Evolutionary conservation across 2,329 filamentous ascomycete genomes (phyloP).

Genomic region (Phoma sp.): DNA sequence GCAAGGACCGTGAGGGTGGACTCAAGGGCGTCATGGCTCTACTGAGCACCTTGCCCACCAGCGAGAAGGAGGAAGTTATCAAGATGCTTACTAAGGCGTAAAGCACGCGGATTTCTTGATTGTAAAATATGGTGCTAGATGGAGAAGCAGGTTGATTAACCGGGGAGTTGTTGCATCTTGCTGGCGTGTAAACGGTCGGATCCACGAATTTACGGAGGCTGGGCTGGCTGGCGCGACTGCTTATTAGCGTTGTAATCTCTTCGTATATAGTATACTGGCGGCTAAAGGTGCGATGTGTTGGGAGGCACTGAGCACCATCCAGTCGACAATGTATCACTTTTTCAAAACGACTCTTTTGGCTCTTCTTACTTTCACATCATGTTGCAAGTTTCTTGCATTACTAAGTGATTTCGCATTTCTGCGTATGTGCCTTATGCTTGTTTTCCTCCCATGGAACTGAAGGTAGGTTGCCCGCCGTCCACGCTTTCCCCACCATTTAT

Average conservation of each 20-base stretch:
- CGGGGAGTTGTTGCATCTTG: conserved; percentile 6
- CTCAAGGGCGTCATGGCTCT: conserved; percentile 88
- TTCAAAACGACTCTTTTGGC: neutral
- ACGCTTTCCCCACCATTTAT: too few species aligned
- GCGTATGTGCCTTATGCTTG: neutral
- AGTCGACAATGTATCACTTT: conserved; percentile 5
- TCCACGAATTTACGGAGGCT: neutral
- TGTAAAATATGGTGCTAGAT: conserved; percentile 8
- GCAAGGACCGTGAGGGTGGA: conserved; percentile 69
- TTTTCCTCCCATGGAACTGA: too few species aligned
- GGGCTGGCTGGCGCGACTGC: conserved; percentile 4
- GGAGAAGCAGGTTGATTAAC: neutral
- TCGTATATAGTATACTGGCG: neutral
- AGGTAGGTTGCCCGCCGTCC: too few species aligned
- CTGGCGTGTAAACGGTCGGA: conserved; percentile 2
- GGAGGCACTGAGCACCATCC: conserved; percentile 8
- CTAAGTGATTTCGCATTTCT: neutral
- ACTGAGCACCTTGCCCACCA: conserved; percentile 82
- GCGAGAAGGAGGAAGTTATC: conserved; percentile 84
- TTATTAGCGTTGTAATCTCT: conserved; percentile 11
- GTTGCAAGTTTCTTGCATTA: too few species aligned
- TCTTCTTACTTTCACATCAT: too few species aligned
- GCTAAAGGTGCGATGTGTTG: conserved; percentile 5
- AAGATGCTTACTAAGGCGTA: conserved; percentile 55
- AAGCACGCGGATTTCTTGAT: neutral